Evolutionary conservation across 2,329 filamentous ascomycete genomes (phyloP).

Genomic region (Hypoxylon sp.): DNA sequence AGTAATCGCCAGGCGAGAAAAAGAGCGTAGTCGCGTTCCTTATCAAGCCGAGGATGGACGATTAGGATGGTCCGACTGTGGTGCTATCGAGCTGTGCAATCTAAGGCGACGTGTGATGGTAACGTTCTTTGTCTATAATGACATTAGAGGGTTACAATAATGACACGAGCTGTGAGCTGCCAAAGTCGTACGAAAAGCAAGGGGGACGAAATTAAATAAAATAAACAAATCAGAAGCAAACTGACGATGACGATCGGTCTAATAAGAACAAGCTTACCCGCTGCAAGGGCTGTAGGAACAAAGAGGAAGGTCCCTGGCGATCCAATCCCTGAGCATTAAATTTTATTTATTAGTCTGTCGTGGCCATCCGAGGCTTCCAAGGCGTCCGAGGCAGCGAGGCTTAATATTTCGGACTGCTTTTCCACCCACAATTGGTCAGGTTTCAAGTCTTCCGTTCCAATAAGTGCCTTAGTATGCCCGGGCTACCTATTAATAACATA

Average conservation of each 20-base stretch:
- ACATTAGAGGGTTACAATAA: neutral
- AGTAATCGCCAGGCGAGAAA: too few relatives aligned
- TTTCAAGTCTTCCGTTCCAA: constrained; percentile 6
- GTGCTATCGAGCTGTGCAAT: neutral
- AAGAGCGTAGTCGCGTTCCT: constrained; percentile 19
- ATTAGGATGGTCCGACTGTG: constrained; percentile 13
- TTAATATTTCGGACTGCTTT: neutral
- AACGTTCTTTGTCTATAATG: constrained; percentile 3
- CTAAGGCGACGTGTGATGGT: neutral
- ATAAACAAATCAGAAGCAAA: neutral
- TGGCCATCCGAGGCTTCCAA: constrained; percentile 16
- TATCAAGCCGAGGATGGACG: constrained; percentile 8
- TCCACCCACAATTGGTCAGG: neutral
- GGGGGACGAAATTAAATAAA: neutral
- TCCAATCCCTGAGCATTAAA: constrained; percentile 9
- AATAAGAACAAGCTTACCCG: constrained; percentile 9
- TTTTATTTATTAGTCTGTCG: constrained; percentile 18
- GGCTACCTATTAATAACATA: constrained; percentile 3
- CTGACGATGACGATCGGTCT: constrained; percentile 12
- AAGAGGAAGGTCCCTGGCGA: neutral
- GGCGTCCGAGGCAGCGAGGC: neutral
- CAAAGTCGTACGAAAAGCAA: neutral
- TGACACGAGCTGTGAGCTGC: neutral
- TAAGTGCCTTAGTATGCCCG: constrained; percentile 6
- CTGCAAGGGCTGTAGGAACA: neutral